These are phyloP conservation scores for Umbelopsis vinacea DNA, from an alignment of 192 early-diverging fungal species.

Conservation along the genomic window DNA sequence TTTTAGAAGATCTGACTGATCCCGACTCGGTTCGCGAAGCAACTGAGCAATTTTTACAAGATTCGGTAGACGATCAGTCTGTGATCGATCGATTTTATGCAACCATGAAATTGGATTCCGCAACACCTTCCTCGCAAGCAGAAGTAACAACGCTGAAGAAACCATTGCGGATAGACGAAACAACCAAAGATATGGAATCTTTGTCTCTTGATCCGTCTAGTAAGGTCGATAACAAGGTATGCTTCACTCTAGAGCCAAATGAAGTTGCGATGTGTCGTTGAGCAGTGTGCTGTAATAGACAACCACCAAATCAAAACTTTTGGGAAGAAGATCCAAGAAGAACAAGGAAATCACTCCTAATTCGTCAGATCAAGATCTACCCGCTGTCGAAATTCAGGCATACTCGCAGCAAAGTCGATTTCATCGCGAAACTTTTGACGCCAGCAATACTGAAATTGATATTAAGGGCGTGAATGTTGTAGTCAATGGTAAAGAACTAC, in stretches of 20 bases:
- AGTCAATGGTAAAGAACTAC: constrained; percentile 68
- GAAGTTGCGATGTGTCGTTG: not conserved
- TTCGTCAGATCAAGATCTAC: not conserved
- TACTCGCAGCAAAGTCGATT: constrained; percentile 85
- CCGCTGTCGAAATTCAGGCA: constrained; percentile 51
- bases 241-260: no score
- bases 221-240: not conserved
- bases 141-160: not conserved
- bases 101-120: not conserved
- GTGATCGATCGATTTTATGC: constrained; percentile 53
- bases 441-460: constrained; percentile 80
- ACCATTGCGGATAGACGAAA: not conserved
- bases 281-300: not conserved
- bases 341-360: constrained; percentile 1
- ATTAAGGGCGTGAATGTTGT: constrained; percentile 78
- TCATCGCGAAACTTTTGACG: constrained; percentile 79
- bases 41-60: constrained; percentile 65
- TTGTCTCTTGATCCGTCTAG: not conserved
- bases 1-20: constrained; percentile 45
- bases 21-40: constrained; percentile 60
- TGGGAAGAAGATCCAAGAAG: not conserved
- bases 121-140: not conserved
- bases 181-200: not conserved
- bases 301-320: not conserved
- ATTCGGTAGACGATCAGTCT: constrained; percentile 53